phyloP scores from a whole-genome alignment of 2,329 filamentous ascomycete species.

The Blastomyces gilchristii region DNA sequence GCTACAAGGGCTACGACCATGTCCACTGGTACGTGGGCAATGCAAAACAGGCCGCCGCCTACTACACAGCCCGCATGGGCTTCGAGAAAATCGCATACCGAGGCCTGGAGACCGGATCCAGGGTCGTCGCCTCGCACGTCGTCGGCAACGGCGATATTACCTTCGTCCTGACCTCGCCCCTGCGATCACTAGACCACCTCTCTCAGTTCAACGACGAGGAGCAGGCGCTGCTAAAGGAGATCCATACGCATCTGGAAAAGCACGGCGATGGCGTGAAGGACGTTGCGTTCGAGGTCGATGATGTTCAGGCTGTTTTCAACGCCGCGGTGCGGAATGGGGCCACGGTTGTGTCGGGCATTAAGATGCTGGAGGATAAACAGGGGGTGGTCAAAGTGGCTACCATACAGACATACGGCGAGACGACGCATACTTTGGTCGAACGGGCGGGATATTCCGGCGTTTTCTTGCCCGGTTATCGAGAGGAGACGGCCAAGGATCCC shows the following conservation, averaged over 20 bases:
- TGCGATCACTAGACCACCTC: constrained; percentile 54
- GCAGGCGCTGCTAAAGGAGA: constrained; percentile 55
- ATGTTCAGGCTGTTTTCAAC: constrained; percentile 67
- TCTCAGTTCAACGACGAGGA: constrained; percentile 50
- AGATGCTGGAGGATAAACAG: constrained; percentile 50
- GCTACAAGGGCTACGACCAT: constrained; percentile 75
- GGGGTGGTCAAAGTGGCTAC: constrained; percentile 64
- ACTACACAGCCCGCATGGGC: constrained; percentile 79
- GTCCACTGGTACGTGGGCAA: constrained; percentile 96
- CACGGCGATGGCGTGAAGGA: constrained; percentile 94
- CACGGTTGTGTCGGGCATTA: constrained; percentile 35
- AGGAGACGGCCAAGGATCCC: constrained; percentile 41
- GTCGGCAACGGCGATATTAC: constrained; percentile 35
- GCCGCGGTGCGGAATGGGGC: constrained; percentile 52
- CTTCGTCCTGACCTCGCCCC: constrained; percentile 34
- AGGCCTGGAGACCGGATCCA: constrained; percentile 78
- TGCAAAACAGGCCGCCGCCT: constrained; percentile 85
- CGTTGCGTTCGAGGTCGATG: constrained; percentile 88
- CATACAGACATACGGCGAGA: constrained; percentile 88
- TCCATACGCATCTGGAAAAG: constrained; percentile 70
- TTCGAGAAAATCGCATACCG: constrained; percentile 74
- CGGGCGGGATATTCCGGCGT: constrained; percentile 57
- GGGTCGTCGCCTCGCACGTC: constrained; percentile 73
- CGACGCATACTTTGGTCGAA: constrained; percentile 82
- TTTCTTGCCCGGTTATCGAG: constrained; percentile 75